Percentiles rank a stretch among this genome's conserved stretches.
Evolutionary conservation across 1,139 yeast genomes (phyloP).

Genomic region (Candida neerlandica): DNA sequence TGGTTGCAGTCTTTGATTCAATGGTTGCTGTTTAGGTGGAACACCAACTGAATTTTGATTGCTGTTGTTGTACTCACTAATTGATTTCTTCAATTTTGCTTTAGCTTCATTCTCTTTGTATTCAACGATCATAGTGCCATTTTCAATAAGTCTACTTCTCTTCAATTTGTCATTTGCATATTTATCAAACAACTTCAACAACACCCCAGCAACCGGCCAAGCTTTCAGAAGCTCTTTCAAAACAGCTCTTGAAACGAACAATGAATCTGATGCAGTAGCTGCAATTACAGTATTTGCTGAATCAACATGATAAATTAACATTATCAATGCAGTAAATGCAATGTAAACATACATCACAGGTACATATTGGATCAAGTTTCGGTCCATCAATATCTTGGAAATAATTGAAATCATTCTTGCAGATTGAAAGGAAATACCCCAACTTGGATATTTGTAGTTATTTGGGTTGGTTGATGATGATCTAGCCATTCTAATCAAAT

Average conservation of each 20-base stretch:
- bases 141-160: slow-evolving; percentile 47
- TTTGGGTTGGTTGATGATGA: slow-evolving; percentile 45
- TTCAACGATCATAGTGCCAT: slow-evolving; percentile 41
- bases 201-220: slow-evolving; percentile 48
- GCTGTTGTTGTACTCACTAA: neutral
- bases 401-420: slow-evolving; percentile 78
- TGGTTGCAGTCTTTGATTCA: slow-evolving; percentile 12
- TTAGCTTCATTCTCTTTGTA: slow-evolving; percentile 30
- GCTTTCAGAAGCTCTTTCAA: slow-evolving; percentile 53
- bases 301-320: slow-evolving; percentile 75
- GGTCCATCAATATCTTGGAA: slow-evolving; percentile 57
- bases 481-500: slow-evolving; percentile 56
- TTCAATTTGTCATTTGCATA: slow-evolving; percentile 49
- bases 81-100: slow-evolving; percentile 3
- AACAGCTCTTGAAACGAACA: slow-evolving; percentile 53
- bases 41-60: neutral
- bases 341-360: slow-evolving; percentile 61
- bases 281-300: slow-evolving; percentile 59
- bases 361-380: slow-evolving; percentile 53
- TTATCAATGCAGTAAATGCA: slow-evolving; percentile 68
- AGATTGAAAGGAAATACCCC: slow-evolving; percentile 87
- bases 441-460: slow-evolving; percentile 67
- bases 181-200: slow-evolving; percentile 45
- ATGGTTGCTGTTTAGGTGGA: slow-evolving; percentile 3
- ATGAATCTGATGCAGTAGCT: slow-evolving; percentile 61